Base-by-base conservation (phyloP, 78 protist species). In the Planoprotostelium fungivorum region DNA sequence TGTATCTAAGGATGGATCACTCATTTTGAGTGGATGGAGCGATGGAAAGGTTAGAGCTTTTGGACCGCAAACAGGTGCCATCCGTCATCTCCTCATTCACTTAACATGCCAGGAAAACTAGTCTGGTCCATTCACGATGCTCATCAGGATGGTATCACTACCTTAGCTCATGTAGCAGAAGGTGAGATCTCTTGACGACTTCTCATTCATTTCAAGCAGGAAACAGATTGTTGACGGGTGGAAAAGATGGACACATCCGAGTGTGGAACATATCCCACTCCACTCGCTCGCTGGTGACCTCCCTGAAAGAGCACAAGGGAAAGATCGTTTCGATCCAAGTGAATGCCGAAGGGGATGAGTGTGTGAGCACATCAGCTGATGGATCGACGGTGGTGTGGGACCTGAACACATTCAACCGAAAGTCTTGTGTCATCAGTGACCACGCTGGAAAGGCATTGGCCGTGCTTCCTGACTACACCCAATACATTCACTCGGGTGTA, bases 11-110 rank as follows among this genome's bases (percentile, higher is more conserved):
- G 91, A 93, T 38, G 96, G 97, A 28, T 23, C 23, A 34, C 87
- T 89, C 35, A 89, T 96, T 36, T 1, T 94, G 35, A 31, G 87
- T 29, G 96, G 89, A 34, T 96, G 96, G 96, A 5, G 38, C 37
- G 98, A 96, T 87, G 97, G 96, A 29, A 87, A 86, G 37, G 63
- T 96, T 36, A 91, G 97, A 28, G 95, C 95, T 31, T 96, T 96
- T 37, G 95, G 95, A 16, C 97, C 97, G 73, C 93, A 96, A 87
- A 89, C 95, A 1, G n/a, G n/a, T n/a, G n/a, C n/a, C n/a, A n/a
- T n/a, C n/a, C n/a, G n/a, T n/a, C n/a, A n/a, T n/a, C n/a, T n/a
- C n/a, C n/a, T n/a, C n/a, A n/a, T n/a, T n/a, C n/a, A n/a, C n/a
- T n/a, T n/a, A n/a, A n/a, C n/a, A n/a, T n/a, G n/a, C n/a, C n/a